Percentiles rank a stretch among this genome's conserved stretches.
These are phyloP conservation scores for Kuraishia molischiana DNA, from an alignment of 805 yeast genomes.

Conservation along the genomic window DNA sequence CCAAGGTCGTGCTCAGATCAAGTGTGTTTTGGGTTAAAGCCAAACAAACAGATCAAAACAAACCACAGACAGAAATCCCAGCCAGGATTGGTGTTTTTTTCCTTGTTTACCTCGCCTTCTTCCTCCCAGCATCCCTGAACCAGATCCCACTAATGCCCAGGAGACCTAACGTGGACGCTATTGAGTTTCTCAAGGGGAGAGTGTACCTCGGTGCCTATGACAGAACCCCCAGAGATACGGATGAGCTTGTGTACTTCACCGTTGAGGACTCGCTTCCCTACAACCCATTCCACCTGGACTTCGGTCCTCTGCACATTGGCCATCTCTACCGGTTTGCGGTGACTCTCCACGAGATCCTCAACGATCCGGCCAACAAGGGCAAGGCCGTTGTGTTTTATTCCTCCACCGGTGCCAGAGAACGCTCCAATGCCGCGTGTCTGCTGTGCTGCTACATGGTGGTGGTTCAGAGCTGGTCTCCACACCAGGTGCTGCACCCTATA, in stretches of 20 bases:
- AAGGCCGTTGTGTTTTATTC: constrained; percentile 91
- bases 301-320: constrained; percentile 93
- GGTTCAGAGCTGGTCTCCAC: constrained; percentile 97
- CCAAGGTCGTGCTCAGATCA: no score
- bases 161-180: constrained; percentile 18
- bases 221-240: constrained; percentile 65
- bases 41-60: no score
- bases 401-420: constrained; percentile 63
- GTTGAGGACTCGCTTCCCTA: constrained; percentile 89
- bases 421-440: constrained; percentile 93
- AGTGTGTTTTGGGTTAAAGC: no score
- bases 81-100: no score
- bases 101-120: no score
- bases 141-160: constrained; percentile 13
- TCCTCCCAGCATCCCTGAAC: not conserved
- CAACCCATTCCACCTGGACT: constrained; percentile 91
- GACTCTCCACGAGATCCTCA: constrained; percentile 80
- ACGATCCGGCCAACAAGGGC: constrained; percentile 73
- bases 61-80: no score
- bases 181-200: constrained; percentile 39
- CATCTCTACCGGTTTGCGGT: constrained; percentile 94
- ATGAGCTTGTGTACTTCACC: constrained; percentile 73
- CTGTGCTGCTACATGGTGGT: constrained; percentile 90
- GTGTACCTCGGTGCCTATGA: constrained; percentile 90
- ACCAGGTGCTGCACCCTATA: constrained; percentile 90